Evolutionary conservation across 2,329 filamentous ascomycete species (phyloP).

Genomic region (Fusarium globosum): DNA sequence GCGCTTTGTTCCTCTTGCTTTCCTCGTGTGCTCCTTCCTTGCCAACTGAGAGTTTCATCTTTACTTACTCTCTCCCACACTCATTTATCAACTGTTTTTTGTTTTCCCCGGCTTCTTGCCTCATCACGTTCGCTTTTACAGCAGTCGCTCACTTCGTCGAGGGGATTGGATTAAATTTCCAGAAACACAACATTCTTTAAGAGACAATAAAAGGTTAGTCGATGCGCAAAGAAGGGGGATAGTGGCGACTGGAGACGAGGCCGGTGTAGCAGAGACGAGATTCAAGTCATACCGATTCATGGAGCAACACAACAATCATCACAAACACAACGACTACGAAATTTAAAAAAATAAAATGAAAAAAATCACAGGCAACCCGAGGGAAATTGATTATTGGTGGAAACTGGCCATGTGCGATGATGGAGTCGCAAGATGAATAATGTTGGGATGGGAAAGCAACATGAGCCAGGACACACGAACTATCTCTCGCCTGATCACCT

Average conservation of each 20-base stretch:
- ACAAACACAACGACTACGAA: not conserved
- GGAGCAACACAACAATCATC: not conserved
- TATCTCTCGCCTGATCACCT: not conserved
- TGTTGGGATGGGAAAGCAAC: not conserved
- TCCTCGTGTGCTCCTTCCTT: conserved; percentile 51
- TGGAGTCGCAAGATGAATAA: not conserved
- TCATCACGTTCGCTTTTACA: conserved; percentile 47
- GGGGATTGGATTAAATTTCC: conserved; percentile 23
- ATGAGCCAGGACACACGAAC: not conserved
- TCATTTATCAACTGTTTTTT: conserved; percentile 56
- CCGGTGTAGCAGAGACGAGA: not conserved
- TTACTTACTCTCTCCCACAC: conserved; percentile 64
- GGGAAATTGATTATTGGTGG: not conserved
- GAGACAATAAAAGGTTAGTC: conserved; percentile 42
- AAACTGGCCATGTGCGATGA: not conserved
- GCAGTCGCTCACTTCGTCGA: conserved; percentile 42
- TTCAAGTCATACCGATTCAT: not conserved
- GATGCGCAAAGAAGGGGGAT: not conserved
- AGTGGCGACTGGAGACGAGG: not conserved
- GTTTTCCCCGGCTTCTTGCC: conserved; percentile 37
- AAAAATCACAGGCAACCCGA: not conserved
- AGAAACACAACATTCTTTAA: conserved; percentile 30
- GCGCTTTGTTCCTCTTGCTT: conserved; percentile 42
- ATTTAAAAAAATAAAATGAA: no score
- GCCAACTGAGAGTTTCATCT: conserved; percentile 63